Conservation (phyloP, 345 rosid genomes). For the Fremontodendron californicum region DNA sequence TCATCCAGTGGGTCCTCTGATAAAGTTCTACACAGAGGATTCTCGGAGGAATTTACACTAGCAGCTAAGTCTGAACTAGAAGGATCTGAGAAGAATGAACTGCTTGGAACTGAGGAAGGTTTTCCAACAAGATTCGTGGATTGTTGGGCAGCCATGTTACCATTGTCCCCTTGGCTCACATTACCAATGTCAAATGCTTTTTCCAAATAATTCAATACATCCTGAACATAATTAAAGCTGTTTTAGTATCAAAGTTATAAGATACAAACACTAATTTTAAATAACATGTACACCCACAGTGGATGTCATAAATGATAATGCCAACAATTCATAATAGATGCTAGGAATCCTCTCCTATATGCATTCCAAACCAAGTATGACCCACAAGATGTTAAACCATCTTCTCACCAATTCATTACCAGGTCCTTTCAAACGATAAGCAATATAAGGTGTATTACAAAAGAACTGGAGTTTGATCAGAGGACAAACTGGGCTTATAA, state of each 20-base stretch:
- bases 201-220: too few species aligned
- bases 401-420: neutral
- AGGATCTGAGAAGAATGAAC: slow-evolving; percentile 51
- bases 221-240: too few species aligned
- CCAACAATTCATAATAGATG: neutral
- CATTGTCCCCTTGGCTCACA: slow-evolving; percentile 61
- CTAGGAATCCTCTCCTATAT: neutral
- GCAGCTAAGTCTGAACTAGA: slow-evolving; percentile 56
- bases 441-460: neutral
- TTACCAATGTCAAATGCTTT: too few species aligned
- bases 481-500: neutral
- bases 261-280: slow-evolving; percentile 7
- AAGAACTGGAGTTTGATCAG: neutral
- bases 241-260: neutral
- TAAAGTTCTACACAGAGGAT: slow-evolving; percentile 56
- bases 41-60: slow-evolving; percentile 53
- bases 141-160: slow-evolving; percentile 50
- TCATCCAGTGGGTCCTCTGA: slow-evolving; percentile 84
- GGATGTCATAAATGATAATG: neutral
- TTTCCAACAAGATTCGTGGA: slow-evolving; percentile 54
- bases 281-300: neutral
- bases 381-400: neutral
- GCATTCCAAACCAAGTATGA: neutral
- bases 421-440: neutral
- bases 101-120: slow-evolving; percentile 55